phyloP scores from a whole-genome alignment of 1,284 basidiomycete genomes.

The Afroboletus lepidellus region DNA sequence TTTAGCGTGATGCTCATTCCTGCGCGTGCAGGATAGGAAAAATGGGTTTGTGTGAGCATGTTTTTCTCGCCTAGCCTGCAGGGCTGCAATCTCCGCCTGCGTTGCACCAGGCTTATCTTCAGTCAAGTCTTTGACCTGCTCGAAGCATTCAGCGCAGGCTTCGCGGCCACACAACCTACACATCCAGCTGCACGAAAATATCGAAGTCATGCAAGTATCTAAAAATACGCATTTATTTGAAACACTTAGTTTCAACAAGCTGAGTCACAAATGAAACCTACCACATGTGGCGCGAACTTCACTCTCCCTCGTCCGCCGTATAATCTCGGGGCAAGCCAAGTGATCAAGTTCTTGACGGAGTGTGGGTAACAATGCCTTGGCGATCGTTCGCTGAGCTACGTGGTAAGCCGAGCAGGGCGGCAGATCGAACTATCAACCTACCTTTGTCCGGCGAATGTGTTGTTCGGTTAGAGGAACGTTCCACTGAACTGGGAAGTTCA shows the following conservation, averaged over 20 bases:
- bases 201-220: conserved; percentile 92
- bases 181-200: conserved; percentile 89
- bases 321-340: conserved; percentile 56
- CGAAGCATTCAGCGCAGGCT: conserved; percentile 82
- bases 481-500: conserved; percentile 69
- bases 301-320: conserved; percentile 71
- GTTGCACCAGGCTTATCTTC: conserved; percentile 48
- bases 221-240: conserved; percentile 7
- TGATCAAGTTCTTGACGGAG: conserved; percentile 72
- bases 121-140: conserved; percentile 65
- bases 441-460: conserved; percentile 62
- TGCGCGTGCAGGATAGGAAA: conserved; percentile 67
- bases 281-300: conserved; percentile 83
- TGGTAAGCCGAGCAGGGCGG: conserved; percentile 8
- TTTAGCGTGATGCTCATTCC: conserved; percentile 62
- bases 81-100: conserved; percentile 45
- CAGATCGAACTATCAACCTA: conserved; percentile 29
- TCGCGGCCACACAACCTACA: conserved; percentile 89
- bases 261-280: conserved; percentile 38
- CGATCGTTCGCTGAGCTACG: conserved; percentile 57
- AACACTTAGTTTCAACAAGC: conserved; percentile 5
- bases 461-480: conserved; percentile 50
- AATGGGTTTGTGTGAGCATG: conserved; percentile 67
- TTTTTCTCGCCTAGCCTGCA: conserved; percentile 54
- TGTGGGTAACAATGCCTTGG: conserved; percentile 65